Conservation (phyloP, 805 yeast species). For the Teunomyces stri region DNA sequence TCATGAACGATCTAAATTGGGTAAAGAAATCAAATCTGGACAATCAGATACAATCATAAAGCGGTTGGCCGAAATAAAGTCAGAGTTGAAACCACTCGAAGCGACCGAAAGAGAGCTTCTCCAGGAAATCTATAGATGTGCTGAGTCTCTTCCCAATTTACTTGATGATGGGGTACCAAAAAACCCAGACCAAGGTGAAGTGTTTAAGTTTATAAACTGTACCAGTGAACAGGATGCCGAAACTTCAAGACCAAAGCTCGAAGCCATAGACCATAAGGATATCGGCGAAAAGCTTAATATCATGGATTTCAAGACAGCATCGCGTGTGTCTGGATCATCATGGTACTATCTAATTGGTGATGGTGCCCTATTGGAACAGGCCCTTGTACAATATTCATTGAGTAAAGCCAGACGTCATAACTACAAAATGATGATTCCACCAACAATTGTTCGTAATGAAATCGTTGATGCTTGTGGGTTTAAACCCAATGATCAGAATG, state of each 20-base stretch:
- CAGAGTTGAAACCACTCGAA: constrained; percentile 26
- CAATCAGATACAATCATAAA: constrained; percentile 12
- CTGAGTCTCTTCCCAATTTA: constrained; percentile 62
- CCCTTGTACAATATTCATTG: constrained; percentile 77
- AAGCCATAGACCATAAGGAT: constrained; percentile 55
- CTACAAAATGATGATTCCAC: constrained; percentile 73
- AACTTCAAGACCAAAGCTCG: constrained; percentile 9
- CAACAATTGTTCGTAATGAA: constrained; percentile 78
- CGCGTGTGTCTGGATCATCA: constrained; percentile 77
- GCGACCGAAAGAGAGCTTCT: constrained; percentile 26
- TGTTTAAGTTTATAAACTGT: constrained; percentile 55
- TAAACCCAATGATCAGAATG: constrained; percentile 84
- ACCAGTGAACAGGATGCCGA: constrained; percentile 26
- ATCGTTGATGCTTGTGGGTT: constrained; percentile 89
- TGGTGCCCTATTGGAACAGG: constrained; percentile 88
- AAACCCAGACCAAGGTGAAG: constrained; percentile 37
- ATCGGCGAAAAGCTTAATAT: constrained; percentile 70
- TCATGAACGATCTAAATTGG: constrained; percentile 25
- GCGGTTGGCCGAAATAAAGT: constrained; percentile 23
- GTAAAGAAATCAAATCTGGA: constrained; percentile 19
- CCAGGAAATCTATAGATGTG: constrained; percentile 33
- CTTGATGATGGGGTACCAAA: constrained; percentile 48
- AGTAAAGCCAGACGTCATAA: constrained; percentile 63
- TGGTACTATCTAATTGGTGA: constrained; percentile 84
- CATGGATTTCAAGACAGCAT: constrained; percentile 68